Evolutionary conservation across 768 basidiomycete genomes (phyloP).

Genomic region (Leccinum variicolor): DNA sequence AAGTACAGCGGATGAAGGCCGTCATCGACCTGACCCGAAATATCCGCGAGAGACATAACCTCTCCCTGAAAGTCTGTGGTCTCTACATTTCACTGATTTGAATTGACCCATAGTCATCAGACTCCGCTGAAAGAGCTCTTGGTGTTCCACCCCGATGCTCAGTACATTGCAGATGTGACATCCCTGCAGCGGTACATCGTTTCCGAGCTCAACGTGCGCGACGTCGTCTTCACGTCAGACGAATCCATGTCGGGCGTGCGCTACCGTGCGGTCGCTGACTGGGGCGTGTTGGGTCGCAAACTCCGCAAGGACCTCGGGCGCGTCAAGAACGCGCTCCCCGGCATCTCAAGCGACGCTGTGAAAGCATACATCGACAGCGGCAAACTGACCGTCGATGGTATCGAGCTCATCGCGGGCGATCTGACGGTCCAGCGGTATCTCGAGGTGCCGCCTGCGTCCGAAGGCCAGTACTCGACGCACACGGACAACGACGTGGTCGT

Average conservation of each 20-base stretch:
- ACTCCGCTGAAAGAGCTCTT: slow-evolving; percentile 90
- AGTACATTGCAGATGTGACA: slow-evolving; percentile 83
- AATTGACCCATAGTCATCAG: slow-evolving; percentile 36
- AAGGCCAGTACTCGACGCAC: slow-evolving; percentile 72
- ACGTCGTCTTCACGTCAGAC: slow-evolving; percentile 85
- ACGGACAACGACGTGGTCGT: slow-evolving; percentile 96
- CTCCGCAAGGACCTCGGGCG: slow-evolving; percentile 87
- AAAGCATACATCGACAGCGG: slow-evolving; percentile 74
- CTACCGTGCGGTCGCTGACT: slow-evolving; percentile 92
- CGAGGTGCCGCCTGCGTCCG: slow-evolving; percentile 60
- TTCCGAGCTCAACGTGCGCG: slow-evolving; percentile 94
- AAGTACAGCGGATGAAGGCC: slow-evolving; percentile 91
- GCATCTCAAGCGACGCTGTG: slow-evolving; percentile 76
- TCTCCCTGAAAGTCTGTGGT: slow-evolving; percentile 80
- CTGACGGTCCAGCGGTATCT: slow-evolving; percentile 89
- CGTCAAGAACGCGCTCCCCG: slow-evolving; percentile 84
- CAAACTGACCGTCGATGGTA: slow-evolving; percentile 82
- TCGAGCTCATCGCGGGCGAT: slow-evolving; percentile 88
- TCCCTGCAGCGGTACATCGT: slow-evolving; percentile 85
- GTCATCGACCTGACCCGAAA: slow-evolving; percentile 91
- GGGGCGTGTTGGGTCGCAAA: slow-evolving; percentile 91
- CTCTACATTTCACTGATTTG: background rate
- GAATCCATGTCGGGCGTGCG: slow-evolving; percentile 82
- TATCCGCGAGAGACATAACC: slow-evolving; percentile 80
- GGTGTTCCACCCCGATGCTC: slow-evolving; percentile 85